phyloP scores from a whole-genome alignment of 768 basidiomycete genomes.

The Lyophyllum decastes region DNA sequence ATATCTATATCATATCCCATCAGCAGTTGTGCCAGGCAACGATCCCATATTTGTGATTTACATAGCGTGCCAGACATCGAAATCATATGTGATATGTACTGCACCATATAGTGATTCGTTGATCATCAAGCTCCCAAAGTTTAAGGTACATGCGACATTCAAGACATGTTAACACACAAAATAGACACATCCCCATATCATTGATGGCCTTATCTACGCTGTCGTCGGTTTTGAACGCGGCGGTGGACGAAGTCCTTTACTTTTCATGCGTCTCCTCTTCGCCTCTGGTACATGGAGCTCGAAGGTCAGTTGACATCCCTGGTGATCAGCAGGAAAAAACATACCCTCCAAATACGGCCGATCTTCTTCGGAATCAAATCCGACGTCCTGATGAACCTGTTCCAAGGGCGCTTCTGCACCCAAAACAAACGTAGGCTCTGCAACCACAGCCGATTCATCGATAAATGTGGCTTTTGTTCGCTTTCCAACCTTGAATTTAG shows the following conservation, averaged over 20 bases:
- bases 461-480: slow-evolving; percentile 49
- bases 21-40: not conserved
- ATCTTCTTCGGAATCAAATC: slow-evolving; percentile 80
- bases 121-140: not conserved
- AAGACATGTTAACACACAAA: too few species aligned
- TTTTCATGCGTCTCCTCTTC: slow-evolving; percentile 75
- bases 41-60: not conserved
- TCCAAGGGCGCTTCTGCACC: slow-evolving; percentile 31
- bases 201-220: slow-evolving; percentile 19
- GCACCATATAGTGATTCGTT: not conserved
- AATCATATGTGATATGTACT: not conserved
- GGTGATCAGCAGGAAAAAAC: slow-evolving; percentile 26
- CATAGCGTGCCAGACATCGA: not conserved
- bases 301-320: slow-evolving; percentile 15
- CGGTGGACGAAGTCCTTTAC: slow-evolving; percentile 69
- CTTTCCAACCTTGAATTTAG: slow-evolving; percentile 95
- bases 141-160: not conserved
- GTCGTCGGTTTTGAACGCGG: slow-evolving; percentile 43
- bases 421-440: slow-evolving; percentile 12
- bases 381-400: slow-evolving; percentile 42
- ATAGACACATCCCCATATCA: slow-evolving; percentile 3
- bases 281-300: slow-evolving; percentile 46
- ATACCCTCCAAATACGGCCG: slow-evolving; percentile 75
- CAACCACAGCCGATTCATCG: slow-evolving; percentile 27
- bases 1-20: not conserved